Evolutionary conservation across 148 eudicot species (phyloP).

Genomic region (Amaranthus hypochondriacus): DNA sequence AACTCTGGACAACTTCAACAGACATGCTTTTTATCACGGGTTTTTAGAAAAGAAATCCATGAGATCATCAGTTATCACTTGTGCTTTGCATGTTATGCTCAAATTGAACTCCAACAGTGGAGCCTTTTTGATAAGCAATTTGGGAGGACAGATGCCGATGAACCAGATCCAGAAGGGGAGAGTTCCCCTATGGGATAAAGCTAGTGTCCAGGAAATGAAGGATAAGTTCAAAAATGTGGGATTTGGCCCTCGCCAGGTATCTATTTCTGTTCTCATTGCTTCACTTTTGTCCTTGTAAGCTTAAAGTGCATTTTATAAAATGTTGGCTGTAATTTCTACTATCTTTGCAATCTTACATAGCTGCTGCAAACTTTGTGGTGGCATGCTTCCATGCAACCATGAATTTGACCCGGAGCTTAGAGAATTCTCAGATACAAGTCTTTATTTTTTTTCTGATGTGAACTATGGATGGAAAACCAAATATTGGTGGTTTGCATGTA

Average conservation of each 20-base stretch:
- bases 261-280: background rate
- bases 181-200: constrained; percentile 79
- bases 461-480: background rate
- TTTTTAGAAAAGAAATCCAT: background rate
- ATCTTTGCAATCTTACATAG: background rate
- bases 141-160: constrained; percentile 82
- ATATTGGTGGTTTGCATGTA: background rate
- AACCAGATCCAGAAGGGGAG: constrained; percentile 98
- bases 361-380: background rate
- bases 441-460: background rate
- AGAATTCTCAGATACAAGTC: background rate
- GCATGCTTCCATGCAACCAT: background rate
- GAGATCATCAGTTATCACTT: constrained; percentile 7
- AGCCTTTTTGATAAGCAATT: constrained; percentile 76
- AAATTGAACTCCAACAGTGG: constrained; percentile 51
- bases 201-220: constrained; percentile 91
- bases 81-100: constrained; percentile 13
- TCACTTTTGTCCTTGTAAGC: background rate
- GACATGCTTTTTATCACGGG: background rate
- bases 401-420: background rate
- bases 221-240: constrained; percentile 73
- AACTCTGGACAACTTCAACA: background rate
- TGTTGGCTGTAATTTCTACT: background rate
- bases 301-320: background rate
- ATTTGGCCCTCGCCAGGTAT: constrained; percentile 93